Base-by-base conservation (phyloP, 805 yeast species). In the Kodamaea nitidulidarum region DNA sequence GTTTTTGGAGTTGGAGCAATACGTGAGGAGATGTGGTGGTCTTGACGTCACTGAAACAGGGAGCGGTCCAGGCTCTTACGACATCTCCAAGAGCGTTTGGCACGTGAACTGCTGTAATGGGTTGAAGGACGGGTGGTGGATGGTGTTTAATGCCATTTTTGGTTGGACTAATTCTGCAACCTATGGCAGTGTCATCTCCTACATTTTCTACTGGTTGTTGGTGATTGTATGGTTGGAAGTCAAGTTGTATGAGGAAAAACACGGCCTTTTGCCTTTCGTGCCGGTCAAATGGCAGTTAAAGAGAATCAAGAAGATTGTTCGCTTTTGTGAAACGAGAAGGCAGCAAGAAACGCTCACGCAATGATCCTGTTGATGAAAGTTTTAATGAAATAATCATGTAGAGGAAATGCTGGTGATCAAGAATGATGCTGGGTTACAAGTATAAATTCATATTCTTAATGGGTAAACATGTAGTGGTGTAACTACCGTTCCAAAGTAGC, bases 111-210 rank as follows among this genome's bases (percentile, higher is more conserved):
- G 74, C 47, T 69, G 73, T 42, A 64, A 67, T 42, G 74, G 74
- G 4, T 49, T 64, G 43, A 60, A 56, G 33, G 72, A 67, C 26
- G 73, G 67, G 35, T 65, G 70, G 59, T 68, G 74, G 74, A 68
- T 69, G 73, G 61, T 67, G 12, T 60, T 65, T 43, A 68, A 67
- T 36, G 73, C 74, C 26, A 53, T 68, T 26, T 56, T 68, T 32
- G 74, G 74, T 3, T 68, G 74, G 74, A 67, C 73, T 18, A 68
- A 68, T 43, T 55, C 69, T 12, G 74, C 74, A 12, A 68, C 74
- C 3, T 65, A 66, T 49, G 72, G 71, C 4, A 65, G 71, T 43
- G 71, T 69, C 7, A 47, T 51, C 7, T 47, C 61, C 29, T 69
- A 69, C 46, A 52, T 56, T 27, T 48, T 50, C 5, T 69, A 67